phyloP scores from a whole-genome alignment of 2,329 filamentous ascomycete genomes.

The Fusarium sororula region DNA sequence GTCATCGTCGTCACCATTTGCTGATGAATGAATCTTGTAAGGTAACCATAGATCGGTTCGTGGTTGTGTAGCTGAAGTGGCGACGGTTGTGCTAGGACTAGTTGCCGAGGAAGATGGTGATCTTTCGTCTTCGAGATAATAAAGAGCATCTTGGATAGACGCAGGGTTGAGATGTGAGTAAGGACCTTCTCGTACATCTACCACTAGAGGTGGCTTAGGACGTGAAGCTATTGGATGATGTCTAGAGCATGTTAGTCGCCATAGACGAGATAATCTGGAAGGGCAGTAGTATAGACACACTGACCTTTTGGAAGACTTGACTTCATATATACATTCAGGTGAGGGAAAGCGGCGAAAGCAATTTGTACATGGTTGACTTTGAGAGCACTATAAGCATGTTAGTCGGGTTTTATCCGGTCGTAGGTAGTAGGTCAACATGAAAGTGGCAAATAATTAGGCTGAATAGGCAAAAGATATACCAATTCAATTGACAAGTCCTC shows the following conservation, averaged over 20 bases:
- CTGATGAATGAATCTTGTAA: constrained; percentile 38
- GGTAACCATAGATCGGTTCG: constrained; percentile 35
- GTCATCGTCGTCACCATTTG: constrained; percentile 42
- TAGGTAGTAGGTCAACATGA: no score
- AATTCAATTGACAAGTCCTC: not conserved
- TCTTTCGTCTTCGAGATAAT: constrained; percentile 43
- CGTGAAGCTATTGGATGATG: not conserved
- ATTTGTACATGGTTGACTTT: constrained; percentile 63
- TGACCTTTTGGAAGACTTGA: constrained; percentile 38
- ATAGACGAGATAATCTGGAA: not conserved
- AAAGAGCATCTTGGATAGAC: constrained; percentile 47
- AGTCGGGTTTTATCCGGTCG: not conserved
- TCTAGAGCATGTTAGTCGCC: constrained; percentile 14
- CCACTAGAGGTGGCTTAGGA: constrained; percentile 25
- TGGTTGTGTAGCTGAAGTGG: not conserved
- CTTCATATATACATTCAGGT: constrained; percentile 59
- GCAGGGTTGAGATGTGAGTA: constrained; percentile 51
- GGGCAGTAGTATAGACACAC: not conserved
- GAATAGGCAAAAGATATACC: not conserved
- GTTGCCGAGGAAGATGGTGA: not conserved
- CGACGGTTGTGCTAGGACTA: not conserved
- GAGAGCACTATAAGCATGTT: constrained; percentile 57
- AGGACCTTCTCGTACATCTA: constrained; percentile 38
- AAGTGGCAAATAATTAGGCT: not conserved
- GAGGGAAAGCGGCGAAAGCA: constrained; percentile 62